Evolutionary conservation across 768 basidiomycete genomes (phyloP), one percentile per base, ranked within the genome.

Genomic region (Kwoniella dejecticola): DNA sequence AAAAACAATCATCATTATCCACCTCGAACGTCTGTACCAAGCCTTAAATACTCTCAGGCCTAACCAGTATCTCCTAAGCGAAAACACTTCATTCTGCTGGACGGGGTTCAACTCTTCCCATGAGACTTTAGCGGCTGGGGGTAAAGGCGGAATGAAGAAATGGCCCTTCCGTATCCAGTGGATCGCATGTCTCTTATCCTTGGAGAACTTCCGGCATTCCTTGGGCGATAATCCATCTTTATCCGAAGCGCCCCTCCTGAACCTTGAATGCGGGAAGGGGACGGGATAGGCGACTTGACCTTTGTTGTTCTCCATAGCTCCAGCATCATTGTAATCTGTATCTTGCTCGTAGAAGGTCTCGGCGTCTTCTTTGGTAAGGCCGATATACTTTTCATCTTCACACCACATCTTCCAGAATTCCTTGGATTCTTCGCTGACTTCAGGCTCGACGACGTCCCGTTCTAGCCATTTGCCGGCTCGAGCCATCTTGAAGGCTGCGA

Each of bases 331-430:
- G n/a, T 52, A 33, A 24, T 62, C 50, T 19, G 55, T 47, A 33
- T 62, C 58, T 17, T 36, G 33, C 7, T 36, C 33, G 15, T 64
- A 19, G 4, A 73, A 29, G 5, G 30, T n/a, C 12, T 44, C 30
- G 1, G 64, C 59, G 15, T 76, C 67, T 21, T 64, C 60, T 29
- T 36, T 44, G 1, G 57, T 60, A 0, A 69, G 38, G 23, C 47
- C 42, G 10, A 55, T 61, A 15, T 53, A 53, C 7, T 57, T 56
- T 52, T 77, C 75, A 24, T 60, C 69, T 33, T 70, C 60, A 52
- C 75, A 77, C 73, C 73, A 77, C 68, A 70, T 75, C 13, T 61
- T 62, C 63, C 64, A 74, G 48, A 74, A 77, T 33, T 72, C 71
- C 15, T 67, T 66, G 5, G 68, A 72, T 26, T 64, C 66, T 1